phyloP scores from a whole-genome alignment of 257 asterid genomes.

The Petunia axillaris region DNA sequence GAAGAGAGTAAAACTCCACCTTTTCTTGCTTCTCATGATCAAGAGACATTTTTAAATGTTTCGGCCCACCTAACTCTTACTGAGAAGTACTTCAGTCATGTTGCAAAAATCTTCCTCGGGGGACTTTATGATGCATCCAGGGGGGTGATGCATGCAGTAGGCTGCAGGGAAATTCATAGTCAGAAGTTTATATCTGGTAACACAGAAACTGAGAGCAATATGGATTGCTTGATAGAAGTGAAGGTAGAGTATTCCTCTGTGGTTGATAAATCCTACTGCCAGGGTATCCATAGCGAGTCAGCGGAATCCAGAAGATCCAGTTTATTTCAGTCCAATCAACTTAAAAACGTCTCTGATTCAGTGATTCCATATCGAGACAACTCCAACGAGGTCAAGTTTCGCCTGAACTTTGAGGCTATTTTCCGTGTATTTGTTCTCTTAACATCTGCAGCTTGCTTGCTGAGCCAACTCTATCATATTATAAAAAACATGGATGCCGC shows the following conservation, averaged over 20 bases:
- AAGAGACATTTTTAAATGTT: constrained; percentile 22
- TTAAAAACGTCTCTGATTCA: constrained; percentile 21
- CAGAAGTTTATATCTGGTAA: constrained; percentile 12
- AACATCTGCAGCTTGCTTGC: constrained; percentile 17
- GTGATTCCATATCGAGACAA: constrained; percentile 24
- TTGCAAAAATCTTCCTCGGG: constrained; percentile 25
- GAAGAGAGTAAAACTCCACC: constrained; percentile 7
- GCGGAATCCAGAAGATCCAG: constrained; percentile 22
- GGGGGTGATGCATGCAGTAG: constrained; percentile 33
- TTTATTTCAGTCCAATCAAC: constrained; percentile 25
- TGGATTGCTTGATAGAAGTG: constrained; percentile 34
- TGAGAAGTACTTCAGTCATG: constrained; percentile 20
- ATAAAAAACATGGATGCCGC: neutral
- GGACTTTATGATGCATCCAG: constrained; percentile 28
- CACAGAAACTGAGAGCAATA: constrained; percentile 5
- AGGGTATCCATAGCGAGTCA: constrained; percentile 27
- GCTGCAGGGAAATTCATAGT: constrained; percentile 28
- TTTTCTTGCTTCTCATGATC: constrained; percentile 1
- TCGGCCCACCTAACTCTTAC: constrained; percentile 30
- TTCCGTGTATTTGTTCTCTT: constrained; percentile 21
- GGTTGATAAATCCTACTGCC: constrained; percentile 31
- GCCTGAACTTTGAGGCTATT: constrained; percentile 15
- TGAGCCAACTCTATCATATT: constrained; percentile 17
- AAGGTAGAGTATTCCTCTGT: constrained; percentile 26
- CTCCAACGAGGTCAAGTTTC: constrained; percentile 12